These are phyloP conservation scores for Annulohypoxylon moriforme DNA, from an alignment of 495 filamentous ascomycete species.

Conservation along the genomic window DNA sequence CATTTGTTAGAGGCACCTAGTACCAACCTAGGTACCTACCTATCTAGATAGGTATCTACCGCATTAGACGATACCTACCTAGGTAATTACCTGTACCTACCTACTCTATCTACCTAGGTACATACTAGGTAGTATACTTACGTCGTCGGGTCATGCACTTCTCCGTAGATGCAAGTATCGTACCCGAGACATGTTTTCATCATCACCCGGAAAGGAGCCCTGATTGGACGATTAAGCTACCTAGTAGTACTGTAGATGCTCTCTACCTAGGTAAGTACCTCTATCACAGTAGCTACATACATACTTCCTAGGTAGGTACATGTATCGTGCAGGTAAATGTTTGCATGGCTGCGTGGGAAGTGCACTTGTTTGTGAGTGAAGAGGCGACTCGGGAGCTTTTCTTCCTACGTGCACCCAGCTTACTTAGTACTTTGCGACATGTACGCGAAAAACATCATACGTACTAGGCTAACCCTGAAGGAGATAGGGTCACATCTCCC, in stretches of 20 bases:
- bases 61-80: not conserved
- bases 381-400: not conserved
- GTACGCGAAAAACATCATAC: not conserved
- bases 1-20: not conserved
- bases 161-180: not conserved
- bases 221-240: not conserved
- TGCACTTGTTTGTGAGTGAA: not conserved
- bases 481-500: slow-evolving; percentile 21
- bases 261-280: not conserved
- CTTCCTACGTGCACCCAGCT: not conserved
- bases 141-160: not conserved
- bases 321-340: not conserved
- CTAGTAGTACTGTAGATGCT: no score
- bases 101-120: no score
- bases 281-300: not conserved
- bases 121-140: no score
- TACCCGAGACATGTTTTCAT: not conserved
- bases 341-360: not conserved
- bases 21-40: no score
- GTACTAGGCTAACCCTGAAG: no score
- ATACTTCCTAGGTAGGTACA: not conserved
- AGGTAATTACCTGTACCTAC: no score
- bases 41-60: not conserved
- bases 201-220: no score
- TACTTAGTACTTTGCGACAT: not conserved